Evolutionary conservation across 2,329 filamentous ascomycete genomes (phyloP).

Genomic region (Raffaelea albimanens): DNA sequence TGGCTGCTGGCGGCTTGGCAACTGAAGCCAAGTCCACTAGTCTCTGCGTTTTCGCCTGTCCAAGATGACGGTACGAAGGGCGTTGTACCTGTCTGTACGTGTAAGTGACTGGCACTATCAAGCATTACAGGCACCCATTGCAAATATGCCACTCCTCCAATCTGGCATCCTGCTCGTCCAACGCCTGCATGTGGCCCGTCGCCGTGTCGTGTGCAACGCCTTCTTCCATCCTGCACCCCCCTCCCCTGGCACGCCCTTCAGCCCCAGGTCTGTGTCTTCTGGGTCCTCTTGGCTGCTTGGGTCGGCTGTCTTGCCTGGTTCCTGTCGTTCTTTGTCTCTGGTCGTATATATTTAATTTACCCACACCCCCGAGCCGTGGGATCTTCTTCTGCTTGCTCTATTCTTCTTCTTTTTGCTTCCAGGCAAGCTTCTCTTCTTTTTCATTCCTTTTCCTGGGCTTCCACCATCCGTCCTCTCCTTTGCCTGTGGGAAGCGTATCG

Average conservation of each 20-base stretch:
- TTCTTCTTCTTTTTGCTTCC: not conserved
- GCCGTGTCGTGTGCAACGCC: not conserved
- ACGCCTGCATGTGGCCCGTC: not conserved
- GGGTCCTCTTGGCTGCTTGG: too few species aligned
- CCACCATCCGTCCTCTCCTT: not conserved
- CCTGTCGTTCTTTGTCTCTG: too few species aligned
- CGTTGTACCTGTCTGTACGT: too few species aligned
- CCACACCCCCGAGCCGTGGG: not conserved
- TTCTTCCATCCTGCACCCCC: not conserved
- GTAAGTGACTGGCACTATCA: too few species aligned
- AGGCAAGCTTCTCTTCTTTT: not conserved
- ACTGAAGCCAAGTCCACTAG: conserved; percentile 4
- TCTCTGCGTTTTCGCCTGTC: not conserved
- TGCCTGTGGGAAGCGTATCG: too few species aligned
- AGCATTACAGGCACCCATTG: too few species aligned
- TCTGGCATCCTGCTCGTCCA: not conserved
- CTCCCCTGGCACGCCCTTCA: not conserved
- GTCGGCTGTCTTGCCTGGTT: too few species aligned
- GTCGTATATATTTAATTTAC: not conserved
- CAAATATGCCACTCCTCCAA: too few species aligned
- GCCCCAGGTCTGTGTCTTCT: not conserved
- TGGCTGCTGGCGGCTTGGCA: conserved; percentile 12
- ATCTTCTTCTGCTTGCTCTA: not conserved
- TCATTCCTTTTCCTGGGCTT: not conserved
- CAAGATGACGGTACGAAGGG: too few species aligned